phyloP scores from a whole-genome alignment of 768 basidiomycete species.

The Suillus variegatus region DNA sequence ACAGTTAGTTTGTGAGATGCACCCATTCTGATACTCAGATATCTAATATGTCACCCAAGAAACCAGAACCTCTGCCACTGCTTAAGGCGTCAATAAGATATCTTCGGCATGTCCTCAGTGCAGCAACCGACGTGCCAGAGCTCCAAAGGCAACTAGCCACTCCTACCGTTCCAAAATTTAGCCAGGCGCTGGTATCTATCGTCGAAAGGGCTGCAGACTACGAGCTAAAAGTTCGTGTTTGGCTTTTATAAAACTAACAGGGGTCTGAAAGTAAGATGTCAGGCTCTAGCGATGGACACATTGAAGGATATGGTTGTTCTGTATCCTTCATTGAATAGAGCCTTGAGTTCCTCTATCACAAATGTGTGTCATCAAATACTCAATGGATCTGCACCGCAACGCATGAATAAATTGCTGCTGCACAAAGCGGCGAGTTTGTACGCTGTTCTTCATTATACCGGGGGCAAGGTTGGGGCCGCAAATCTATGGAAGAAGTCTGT shows the following conservation, averaged over 20 bases:
- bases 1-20: constrained; percentile 65
- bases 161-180: constrained; percentile 75
- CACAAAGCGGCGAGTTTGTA: constrained; percentile 59
- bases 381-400: constrained; percentile 50
- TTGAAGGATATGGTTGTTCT: constrained; percentile 57
- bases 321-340: constrained; percentile 69
- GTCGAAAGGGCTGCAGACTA: constrained; percentile 50
- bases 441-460: constrained; percentile 63
- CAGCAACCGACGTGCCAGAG: constrained; percentile 63
- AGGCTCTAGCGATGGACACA: constrained; percentile 48
- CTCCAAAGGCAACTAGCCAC: constrained; percentile 78
- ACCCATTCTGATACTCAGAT: constrained; percentile 27
- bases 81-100: constrained; percentile 69
- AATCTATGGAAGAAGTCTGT: constrained; percentile 75
- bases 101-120: constrained; percentile 59
- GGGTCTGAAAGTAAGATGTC: constrained; percentile 12
- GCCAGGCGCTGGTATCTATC: constrained; percentile 54
- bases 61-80: constrained; percentile 62
- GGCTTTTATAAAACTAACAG: background rate
- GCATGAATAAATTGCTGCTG: constrained; percentile 41
- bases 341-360: constrained; percentile 53
- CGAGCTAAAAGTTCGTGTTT: constrained; percentile 52
- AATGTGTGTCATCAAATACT: constrained; percentile 56
- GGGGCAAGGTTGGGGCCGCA: constrained; percentile 77
- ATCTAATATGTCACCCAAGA: constrained; percentile 44